These are phyloP conservation scores for Rosa multiflora DNA, from an alignment of 306 rosid genomes.

Conservation along the genomic window DNA sequence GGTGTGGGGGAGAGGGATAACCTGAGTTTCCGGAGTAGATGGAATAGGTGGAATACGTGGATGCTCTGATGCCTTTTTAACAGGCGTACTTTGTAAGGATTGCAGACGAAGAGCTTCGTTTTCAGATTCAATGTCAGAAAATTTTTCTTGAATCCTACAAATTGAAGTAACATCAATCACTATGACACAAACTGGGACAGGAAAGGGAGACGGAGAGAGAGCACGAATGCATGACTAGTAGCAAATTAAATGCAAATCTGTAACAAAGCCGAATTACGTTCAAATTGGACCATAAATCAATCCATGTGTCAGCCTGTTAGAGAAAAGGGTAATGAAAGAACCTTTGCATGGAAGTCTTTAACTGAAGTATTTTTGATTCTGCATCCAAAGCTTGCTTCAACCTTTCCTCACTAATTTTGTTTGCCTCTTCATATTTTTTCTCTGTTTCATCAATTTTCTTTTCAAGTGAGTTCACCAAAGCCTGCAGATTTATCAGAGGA, in stretches of 20 bases:
- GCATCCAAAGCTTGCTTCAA: slow-evolving; percentile 95
- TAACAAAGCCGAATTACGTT: background rate
- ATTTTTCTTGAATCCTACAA: slow-evolving; percentile 91
- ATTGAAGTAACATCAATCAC: slow-evolving; percentile 27
- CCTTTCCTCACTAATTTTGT: slow-evolving; percentile 86
- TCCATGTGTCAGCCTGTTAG: slow-evolving; percentile 10
- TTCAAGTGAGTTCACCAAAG: slow-evolving; percentile 85
- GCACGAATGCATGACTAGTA: background rate
- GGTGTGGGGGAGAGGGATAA: slow-evolving; percentile 4
- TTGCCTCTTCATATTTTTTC: slow-evolving; percentile 85
- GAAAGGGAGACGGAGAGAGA: background rate
- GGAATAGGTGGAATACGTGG: slow-evolving; percentile 56
- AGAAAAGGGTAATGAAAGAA: slow-evolving; percentile 35
- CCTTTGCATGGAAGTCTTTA: slow-evolving; percentile 98
- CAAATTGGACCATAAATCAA: background rate
- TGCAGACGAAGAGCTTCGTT: slow-evolving; percentile 88
- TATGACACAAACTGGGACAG: slow-evolving; percentile 26
- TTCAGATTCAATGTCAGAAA: slow-evolving; percentile 77
- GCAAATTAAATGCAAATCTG: background rate
- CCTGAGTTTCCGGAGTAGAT: slow-evolving; percentile 33
- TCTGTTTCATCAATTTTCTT: slow-evolving; percentile 89
- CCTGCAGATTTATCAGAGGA: slow-evolving; percentile 51
- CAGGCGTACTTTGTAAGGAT: slow-evolving; percentile 50
- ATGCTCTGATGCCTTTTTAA: slow-evolving; percentile 61
- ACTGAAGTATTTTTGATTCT: slow-evolving; percentile 82